Evolutionary conservation across 345 rosid species (phyloP).

Genomic region (Aquilaria yunnanensis): DNA sequence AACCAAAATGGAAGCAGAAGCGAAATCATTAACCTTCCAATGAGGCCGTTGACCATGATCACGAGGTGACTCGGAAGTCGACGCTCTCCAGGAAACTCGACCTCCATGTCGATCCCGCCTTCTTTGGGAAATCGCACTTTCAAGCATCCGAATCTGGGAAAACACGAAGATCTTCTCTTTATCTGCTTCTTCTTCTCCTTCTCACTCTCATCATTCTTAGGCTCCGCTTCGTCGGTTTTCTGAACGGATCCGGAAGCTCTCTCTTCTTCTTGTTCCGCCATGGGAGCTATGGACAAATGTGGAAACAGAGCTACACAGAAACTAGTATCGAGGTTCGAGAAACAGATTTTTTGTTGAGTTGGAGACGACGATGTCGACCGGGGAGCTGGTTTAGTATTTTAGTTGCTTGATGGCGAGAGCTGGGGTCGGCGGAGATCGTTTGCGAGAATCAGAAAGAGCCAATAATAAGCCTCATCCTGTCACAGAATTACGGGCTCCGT

Average conservation of each 20-base stretch:
- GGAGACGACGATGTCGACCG: no score
- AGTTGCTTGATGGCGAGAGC: no score
- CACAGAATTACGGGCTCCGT: no score
- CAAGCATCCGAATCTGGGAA: constrained; percentile 51
- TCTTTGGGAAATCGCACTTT: constrained; percentile 31
- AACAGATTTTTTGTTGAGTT: no score
- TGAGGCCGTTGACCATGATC: constrained; percentile 79
- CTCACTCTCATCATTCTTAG: neutral
- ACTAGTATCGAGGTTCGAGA: no score
- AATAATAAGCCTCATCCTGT: no score
- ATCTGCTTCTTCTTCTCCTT: constrained; percentile 4
- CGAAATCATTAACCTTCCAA: constrained; percentile 53
- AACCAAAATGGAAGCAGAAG: neutral
- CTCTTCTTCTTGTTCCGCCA: constrained; percentile 4
- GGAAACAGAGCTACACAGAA: neutral
- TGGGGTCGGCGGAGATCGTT: no score
- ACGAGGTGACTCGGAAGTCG: constrained; percentile 57
- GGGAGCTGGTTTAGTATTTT: no score
- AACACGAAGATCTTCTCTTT: constrained; percentile 17
- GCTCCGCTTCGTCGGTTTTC: constrained; percentile 6
- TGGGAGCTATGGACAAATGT: neutral
- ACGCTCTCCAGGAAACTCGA: constrained; percentile 36
- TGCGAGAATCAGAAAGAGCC: no score
- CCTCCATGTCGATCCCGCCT: constrained; percentile 45
- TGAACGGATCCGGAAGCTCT: neutral